A percentile compares a stretch with the other conserved stretches of the same genome.
These are phyloP conservation scores for Collybia nuda DNA, from an alignment of 768 basidiomycete species.

Conservation along the genomic window DNA sequence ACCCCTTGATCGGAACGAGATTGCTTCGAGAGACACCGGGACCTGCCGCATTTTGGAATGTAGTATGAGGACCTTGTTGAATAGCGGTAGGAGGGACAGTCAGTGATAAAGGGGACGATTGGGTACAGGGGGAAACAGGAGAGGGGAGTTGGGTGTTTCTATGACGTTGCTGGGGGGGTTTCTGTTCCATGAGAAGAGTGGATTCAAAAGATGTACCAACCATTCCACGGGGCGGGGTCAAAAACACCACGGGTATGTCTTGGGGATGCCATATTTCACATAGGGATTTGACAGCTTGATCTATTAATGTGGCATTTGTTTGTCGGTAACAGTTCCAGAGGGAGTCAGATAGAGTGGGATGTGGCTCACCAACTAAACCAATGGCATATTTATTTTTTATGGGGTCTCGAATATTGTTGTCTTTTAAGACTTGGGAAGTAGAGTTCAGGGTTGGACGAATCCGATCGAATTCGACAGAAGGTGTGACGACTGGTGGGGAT, in stretches of 20 bases:
- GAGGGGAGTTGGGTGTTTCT: constrained; percentile 50
- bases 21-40: constrained; percentile 28
- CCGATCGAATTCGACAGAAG: constrained; percentile 33
- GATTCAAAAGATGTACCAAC: constrained; percentile 14
- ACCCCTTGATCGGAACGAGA: constrained; percentile 64
- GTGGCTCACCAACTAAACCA: constrained; percentile 66
- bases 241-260: constrained; percentile 61
- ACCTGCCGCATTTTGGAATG: constrained; percentile 14
- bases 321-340: constrained; percentile 10
- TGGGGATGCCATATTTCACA: constrained; percentile 81
- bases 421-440: constrained; percentile 28
- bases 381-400: constrained; percentile 67
- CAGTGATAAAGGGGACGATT: constrained; percentile 25
- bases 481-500: constrained; percentile 37
- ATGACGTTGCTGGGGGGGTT: constrained; percentile 6
- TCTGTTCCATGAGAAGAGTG: constrained; percentile 10
- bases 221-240: constrained; percentile 32
- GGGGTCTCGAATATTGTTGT: constrained; percentile 24
- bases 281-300: constrained; percentile 77
- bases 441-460: constrained; percentile 12
- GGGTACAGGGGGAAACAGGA: constrained; percentile 49
- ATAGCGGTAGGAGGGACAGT: constrained; percentile 26
- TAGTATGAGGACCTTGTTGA: constrained; percentile 5
- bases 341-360: constrained; percentile 6
- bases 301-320: constrained; percentile 32